A percentile compares a stretch with the other conserved stretches of the same genome.
These are phyloP conservation scores for Nematocida minor DNA, from an alignment of 371 early-diverging fungal genomes.

Conservation along the genomic window DNA sequence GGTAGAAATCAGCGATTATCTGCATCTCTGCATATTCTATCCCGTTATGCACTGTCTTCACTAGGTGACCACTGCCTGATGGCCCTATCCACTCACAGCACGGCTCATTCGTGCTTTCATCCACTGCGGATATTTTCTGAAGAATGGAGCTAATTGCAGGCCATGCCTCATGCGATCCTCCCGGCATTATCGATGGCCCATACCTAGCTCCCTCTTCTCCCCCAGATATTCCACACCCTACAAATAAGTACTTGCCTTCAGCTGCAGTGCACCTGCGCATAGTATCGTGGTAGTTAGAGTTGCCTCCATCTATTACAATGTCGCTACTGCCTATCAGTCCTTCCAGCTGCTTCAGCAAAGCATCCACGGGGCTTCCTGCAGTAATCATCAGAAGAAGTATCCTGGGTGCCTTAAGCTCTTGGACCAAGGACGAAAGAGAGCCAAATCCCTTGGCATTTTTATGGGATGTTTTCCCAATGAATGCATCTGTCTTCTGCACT, in stretches of 20 bases:
- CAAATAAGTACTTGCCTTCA: constrained; percentile 68
- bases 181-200: constrained; percentile 95
- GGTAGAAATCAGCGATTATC: constrained; percentile 88
- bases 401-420: constrained; percentile 80
- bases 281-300: constrained; percentile 93
- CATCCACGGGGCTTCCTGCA: constrained; percentile 87
- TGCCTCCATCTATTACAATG: constrained; percentile 95
- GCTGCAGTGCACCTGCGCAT: constrained; percentile 70
- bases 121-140: constrained; percentile 83
- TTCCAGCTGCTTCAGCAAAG: constrained; percentile 77
- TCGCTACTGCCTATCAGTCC: constrained; percentile 79
- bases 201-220: constrained; percentile 97
- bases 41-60: constrained; percentile 99
- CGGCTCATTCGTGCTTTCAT: constrained; percentile 71
- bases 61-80: constrained; percentile 93
- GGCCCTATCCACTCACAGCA: constrained; percentile 98
- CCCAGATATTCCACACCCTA: constrained; percentile 95
- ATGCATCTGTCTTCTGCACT: constrained; percentile 79
- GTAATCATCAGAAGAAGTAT: constrained; percentile 91
- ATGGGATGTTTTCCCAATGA: constrained; percentile 61
- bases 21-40: constrained; percentile 99
- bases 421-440: constrained; percentile 79
- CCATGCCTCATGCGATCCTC: constrained; percentile 86
- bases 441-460: constrained; percentile 72
- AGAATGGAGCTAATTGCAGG: constrained; percentile 72